These are phyloP conservation scores for Penicillium sp. DNA, from an alignment of 2,329 filamentous ascomycete genomes.

Conservation along the genomic window DNA sequence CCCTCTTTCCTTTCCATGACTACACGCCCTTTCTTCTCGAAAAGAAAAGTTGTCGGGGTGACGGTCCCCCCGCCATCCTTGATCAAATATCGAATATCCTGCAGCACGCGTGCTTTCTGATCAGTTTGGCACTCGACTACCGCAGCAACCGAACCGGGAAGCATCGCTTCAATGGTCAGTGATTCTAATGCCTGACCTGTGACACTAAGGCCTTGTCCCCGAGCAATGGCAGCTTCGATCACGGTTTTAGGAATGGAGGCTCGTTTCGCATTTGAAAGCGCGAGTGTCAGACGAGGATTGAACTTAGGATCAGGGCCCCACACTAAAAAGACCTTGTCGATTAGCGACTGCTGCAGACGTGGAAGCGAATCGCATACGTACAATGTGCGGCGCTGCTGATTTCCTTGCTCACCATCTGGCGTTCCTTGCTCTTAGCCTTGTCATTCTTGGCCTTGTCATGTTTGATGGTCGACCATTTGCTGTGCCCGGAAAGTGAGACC, in stretches of 20 bases:
- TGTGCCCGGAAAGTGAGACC: slow-evolving; percentile 62
- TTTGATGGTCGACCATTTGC: slow-evolving; percentile 91
- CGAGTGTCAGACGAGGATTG: slow-evolving; percentile 69
- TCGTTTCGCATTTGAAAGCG: slow-evolving; percentile 74
- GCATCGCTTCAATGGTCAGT: slow-evolving; percentile 71
- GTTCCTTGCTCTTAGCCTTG: slow-evolving; percentile 63
- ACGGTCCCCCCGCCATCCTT: slow-evolving; percentile 65
- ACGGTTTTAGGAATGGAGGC: slow-evolving; percentile 74
- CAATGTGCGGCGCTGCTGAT: slow-evolving; percentile 71
- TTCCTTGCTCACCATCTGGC: slow-evolving; percentile 62
- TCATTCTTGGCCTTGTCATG: slow-evolving; percentile 91
- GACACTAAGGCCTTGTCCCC: slow-evolving; percentile 76
- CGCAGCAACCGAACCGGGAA: slow-evolving; percentile 66
- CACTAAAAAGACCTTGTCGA: slow-evolving; percentile 48
- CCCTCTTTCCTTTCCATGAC: slow-evolving; percentile 58
- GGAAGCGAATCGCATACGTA: slow-evolving; percentile 38
- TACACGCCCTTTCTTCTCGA: slow-evolving; percentile 71
- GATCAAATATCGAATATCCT: slow-evolving; percentile 65
- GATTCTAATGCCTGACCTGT: slow-evolving; percentile 70
- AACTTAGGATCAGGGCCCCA: slow-evolving; percentile 65
- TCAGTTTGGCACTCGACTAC: slow-evolving; percentile 85
- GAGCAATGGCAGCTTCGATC: slow-evolving; percentile 80
- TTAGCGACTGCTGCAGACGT: too few relatives aligned
- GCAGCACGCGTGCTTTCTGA: slow-evolving; percentile 65
- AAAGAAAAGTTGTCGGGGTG: slow-evolving; percentile 75